Evolutionary conservation across 805 yeast genomes (phyloP), one percentile per base, ranked within the genome.

Genomic region (Metschnikowia proteae): DNA sequence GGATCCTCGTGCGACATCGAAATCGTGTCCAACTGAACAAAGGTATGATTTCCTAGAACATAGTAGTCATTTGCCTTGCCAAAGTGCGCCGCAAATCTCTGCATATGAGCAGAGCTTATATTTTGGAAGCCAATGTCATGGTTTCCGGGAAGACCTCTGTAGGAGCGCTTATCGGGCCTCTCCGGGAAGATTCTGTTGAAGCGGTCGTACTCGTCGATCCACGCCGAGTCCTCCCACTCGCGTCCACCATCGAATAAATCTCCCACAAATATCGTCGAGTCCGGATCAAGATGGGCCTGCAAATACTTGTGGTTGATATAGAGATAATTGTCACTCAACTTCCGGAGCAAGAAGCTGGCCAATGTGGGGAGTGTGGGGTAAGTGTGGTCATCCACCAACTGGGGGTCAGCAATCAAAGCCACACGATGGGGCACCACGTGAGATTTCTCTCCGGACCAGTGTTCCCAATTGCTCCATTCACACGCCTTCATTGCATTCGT

Each of bases 51-150:
- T 1, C 83, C 86, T 2, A 84, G 56, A n/a, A 78, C 75, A 32
- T 76, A 59, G 11, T 67, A 69, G 11, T 79, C 75, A 57, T 80
- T 79, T 0, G 94, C 70, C 36, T 80, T 81, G 1, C 98, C 99
- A 64, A 89, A 92, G 60, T 73, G 76, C 1, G 83, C 69, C 35
- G 77, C 68, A 66, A 91, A 94, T 55, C 98, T 69, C 32, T 79
- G 66, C 39, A 79, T 66, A 25, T 84, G 81, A 1, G 73, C 65
- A 26, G 75, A 73, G 13, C 81, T 73, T 11, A 94, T 81, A 50
- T 83, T 80, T 28, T 94, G 96, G 67, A 86, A 92, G 0, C 99
- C 99, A 54, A 95, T 88, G 63, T 94, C 99, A 64, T 94, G 99
- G 62, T 94, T 94, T 1, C 99, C 99, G 0, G 97, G 96, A 6